These are phyloP conservation scores for Pseudozyma pruni DNA, from an alignment of 1,284 basidiomycete species.

Conservation along the genomic window DNA sequence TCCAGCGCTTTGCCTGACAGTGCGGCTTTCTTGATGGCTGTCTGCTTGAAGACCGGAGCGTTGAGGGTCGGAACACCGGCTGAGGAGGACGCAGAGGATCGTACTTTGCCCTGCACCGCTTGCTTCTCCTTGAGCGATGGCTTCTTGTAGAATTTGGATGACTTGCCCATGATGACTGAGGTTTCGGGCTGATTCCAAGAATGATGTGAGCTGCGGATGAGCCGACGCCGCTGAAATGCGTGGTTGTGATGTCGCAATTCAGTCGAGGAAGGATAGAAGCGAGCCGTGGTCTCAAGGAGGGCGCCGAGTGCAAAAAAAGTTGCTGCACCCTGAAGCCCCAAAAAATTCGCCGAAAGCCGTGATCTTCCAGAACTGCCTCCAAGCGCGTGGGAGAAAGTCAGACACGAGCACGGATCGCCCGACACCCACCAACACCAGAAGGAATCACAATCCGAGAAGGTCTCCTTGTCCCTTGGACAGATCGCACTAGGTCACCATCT, in stretches of 20 bases:
- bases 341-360: conserved; percentile 15
- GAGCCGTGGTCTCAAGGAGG: not conserved
- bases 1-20: conserved; percentile 36
- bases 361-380: not conserved
- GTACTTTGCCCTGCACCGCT: conserved; percentile 28
- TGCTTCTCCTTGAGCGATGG: conserved; percentile 52
- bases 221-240: not conserved
- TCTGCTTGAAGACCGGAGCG: conserved; percentile 25
- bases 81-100: conserved; percentile 25
- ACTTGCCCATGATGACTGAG: conserved; percentile 38
- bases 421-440: not conserved
- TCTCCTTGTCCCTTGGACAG: too few relatives aligned
- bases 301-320: conserved; percentile 5
- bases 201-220: not conserved
- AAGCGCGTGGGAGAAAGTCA: not conserved
- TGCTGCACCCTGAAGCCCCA: conserved; percentile 1
- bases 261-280: conserved; percentile 3
- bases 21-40: conserved; percentile 24
- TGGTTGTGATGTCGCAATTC: not conserved
- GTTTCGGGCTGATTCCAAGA: not conserved
- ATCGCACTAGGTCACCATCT: too few relatives aligned
- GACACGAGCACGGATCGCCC: not conserved
- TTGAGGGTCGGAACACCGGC: conserved; percentile 1
- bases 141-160: conserved; percentile 54
- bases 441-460: too few relatives aligned